Conservation (phyloP, 805 yeast species). For the Diddensiella transvaalensis region DNA sequence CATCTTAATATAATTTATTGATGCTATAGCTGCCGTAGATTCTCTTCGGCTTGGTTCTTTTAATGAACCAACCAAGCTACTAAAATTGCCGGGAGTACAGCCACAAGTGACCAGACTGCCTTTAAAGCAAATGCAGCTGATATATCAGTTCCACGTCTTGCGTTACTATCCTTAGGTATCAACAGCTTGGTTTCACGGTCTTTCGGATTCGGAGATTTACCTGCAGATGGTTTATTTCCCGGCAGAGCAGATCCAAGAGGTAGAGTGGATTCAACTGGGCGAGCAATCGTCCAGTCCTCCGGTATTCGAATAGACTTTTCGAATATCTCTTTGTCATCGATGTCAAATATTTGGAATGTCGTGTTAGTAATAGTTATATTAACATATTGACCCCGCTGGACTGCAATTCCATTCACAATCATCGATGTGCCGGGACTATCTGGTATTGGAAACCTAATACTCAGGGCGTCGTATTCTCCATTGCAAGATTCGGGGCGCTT, state of each 20-base stretch:
- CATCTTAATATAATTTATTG: too few relatives aligned
- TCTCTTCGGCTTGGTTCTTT: too few relatives aligned
- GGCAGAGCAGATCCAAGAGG: too few relatives aligned
- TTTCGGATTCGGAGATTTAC: neutral
- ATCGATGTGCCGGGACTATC: slow-evolving; percentile 32
- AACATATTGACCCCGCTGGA: slow-evolving; percentile 26
- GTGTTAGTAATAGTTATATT: slow-evolving; percentile 20
- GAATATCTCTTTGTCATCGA: slow-evolving; percentile 21
- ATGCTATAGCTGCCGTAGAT: too few relatives aligned
- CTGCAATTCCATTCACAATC: slow-evolving; percentile 33
- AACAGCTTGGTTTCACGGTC: neutral
- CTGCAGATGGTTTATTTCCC: neutral
- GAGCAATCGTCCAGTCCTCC: neutral
- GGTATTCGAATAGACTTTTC: slow-evolving; percentile 14
- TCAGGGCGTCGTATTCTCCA: slow-evolving; percentile 26
- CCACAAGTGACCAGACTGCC: neutral
- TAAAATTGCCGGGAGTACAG: neutral
- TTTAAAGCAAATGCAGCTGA: neutral
- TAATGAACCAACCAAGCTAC: neutral
- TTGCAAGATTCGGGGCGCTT: slow-evolving; percentile 17
- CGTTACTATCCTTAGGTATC: neutral
- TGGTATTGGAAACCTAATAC: slow-evolving; percentile 28
- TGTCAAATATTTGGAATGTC: slow-evolving; percentile 23
- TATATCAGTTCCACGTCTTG: neutral
- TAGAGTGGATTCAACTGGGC: neutral